These are phyloP conservation scores for Ceratocystis diversiconidia DNA, from an alignment of 2,329 filamentous ascomycete species.

Conservation along the genomic window DNA sequence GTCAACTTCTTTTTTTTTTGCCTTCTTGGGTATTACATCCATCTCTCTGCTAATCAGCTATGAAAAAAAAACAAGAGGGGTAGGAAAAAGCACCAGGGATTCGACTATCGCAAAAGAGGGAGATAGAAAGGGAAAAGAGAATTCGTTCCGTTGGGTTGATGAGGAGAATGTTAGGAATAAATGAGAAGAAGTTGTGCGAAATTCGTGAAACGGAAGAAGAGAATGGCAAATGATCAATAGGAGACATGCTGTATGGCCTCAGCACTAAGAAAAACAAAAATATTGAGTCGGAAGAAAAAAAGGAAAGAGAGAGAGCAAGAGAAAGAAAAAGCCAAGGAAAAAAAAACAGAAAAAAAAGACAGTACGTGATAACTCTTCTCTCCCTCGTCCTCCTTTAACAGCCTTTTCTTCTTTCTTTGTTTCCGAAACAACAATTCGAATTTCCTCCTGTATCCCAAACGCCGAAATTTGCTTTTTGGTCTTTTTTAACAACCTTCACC, in stretches of 20 bases:
- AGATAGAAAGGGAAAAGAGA: slow-evolving; percentile 6
- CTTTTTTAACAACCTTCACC: slow-evolving; percentile 3
- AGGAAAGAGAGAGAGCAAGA: slow-evolving; percentile 6
- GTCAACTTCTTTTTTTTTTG: slow-evolving; percentile 18
- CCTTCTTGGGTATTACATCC: slow-evolving; percentile 16
- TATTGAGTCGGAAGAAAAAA: background rate
- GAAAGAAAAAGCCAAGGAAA: slow-evolving; percentile 4
- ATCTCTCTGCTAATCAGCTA: slow-evolving; percentile 18
- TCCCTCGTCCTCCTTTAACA: background rate
- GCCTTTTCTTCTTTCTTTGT: background rate
- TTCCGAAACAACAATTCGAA: slow-evolving; percentile 4
- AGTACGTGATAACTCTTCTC: background rate
- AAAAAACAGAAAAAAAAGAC: slow-evolving; percentile 11
- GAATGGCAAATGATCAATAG: background rate
- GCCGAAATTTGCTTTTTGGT: slow-evolving; percentile 10
- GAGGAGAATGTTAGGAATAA: background rate
- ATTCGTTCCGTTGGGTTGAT: background rate
- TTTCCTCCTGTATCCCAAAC: slow-evolving; percentile 9
- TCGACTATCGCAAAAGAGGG: slow-evolving; percentile 2
- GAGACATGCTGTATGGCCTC: slow-evolving; percentile 12
- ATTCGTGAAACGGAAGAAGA: slow-evolving; percentile 10
- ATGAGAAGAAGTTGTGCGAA: background rate
- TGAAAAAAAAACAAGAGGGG: slow-evolving; percentile 10
- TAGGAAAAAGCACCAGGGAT: background rate
- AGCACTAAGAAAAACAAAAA: slow-evolving; percentile 7